Evolutionary conservation across 1,284 basidiomycete genomes (phyloP).

Genomic region (Bondarzewia mesenterica): DNA sequence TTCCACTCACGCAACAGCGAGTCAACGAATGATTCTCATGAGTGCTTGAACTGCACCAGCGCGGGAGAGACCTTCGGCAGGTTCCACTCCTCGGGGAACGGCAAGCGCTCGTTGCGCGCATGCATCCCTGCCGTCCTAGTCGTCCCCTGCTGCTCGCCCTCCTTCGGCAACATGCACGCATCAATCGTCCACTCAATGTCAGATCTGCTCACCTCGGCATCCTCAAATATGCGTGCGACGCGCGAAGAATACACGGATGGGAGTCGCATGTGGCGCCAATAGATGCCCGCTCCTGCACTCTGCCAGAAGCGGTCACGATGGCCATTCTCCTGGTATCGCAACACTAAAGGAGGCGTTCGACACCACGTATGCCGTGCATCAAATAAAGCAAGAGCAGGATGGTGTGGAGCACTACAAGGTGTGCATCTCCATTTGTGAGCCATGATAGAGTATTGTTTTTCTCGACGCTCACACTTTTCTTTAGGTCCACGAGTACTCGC

Average conservation of each 20-base stretch:
- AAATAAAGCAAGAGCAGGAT: slow-evolving; percentile 97
- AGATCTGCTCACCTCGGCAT: slow-evolving; percentile 64
- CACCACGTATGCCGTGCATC: slow-evolving; percentile 97
- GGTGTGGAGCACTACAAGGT: slow-evolving; percentile 81
- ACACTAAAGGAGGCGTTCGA: slow-evolving; percentile 98
- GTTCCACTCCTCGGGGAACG: slow-evolving; percentile 60
- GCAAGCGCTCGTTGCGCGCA: slow-evolving; percentile 24
- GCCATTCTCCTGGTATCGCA: slow-evolving; percentile 86
- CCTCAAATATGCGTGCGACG: slow-evolving; percentile 62
- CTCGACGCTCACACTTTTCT: neutral
- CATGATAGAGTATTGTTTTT: no score
- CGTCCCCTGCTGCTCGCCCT: neutral
- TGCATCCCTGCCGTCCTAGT: neutral
- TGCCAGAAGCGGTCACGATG: slow-evolving; percentile 72
- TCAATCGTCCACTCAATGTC: slow-evolving; percentile 35
- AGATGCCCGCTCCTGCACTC: slow-evolving; percentile 89
- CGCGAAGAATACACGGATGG: slow-evolving; percentile 70
- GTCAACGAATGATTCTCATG: slow-evolving; percentile 68
- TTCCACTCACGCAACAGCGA: slow-evolving; percentile 69
- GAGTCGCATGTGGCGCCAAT: slow-evolving; percentile 68
- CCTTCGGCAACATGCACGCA: neutral
- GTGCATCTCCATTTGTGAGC: no score
- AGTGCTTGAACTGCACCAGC: slow-evolving; percentile 55
- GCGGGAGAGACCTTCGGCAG: slow-evolving; percentile 49
- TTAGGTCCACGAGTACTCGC: slow-evolving; percentile 87